Conservation (phyloP, 176 grass and related monocot species). For the Oryza coarctata region DNA sequence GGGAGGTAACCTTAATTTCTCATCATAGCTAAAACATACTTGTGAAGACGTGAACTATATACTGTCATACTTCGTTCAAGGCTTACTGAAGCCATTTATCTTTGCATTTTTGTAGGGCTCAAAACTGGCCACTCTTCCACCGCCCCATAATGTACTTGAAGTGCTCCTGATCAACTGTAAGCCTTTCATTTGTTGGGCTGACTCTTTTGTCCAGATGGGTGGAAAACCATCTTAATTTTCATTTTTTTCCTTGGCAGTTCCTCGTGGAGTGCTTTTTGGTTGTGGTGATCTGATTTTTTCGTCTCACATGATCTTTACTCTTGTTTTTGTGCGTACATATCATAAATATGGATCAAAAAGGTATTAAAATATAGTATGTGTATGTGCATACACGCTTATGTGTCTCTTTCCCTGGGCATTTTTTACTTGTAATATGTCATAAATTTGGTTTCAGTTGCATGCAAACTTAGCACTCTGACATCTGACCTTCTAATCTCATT, state of each 20-base stretch:
- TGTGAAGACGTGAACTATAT: neutral
- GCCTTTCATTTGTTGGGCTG: slow-evolving; percentile 19
- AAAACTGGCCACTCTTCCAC: slow-evolving; percentile 62
- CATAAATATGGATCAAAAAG: slow-evolving; percentile 94
- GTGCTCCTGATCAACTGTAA: slow-evolving; percentile 92
- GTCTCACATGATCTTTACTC: slow-evolving; percentile 97
- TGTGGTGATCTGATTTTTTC: slow-evolving; percentile 99
- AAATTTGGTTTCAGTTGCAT: neutral
- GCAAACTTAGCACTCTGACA: neutral
- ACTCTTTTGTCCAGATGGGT: neutral
- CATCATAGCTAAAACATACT: neutral
- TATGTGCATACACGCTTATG: neutral
- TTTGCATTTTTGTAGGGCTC: slow-evolving; percentile 64
- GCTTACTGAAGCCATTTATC: neutral
- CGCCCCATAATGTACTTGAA: slow-evolving; percentile 70
- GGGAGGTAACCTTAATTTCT: slow-evolving; percentile 56
- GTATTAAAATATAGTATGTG: slow-evolving; percentile 20
- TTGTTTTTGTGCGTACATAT: slow-evolving; percentile 92
- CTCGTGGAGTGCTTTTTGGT: slow-evolving; percentile 80
- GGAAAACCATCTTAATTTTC: slow-evolving; percentile 13
- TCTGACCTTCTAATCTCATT: neutral
- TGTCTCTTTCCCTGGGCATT: neutral
- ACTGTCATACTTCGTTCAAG: neutral
- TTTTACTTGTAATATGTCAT: neutral
- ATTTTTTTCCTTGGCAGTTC: slow-evolving; percentile 63